Base-by-base conservation (phyloP, 2,329 filamentous ascomycete species). In the Ceratocystiopsis sp. region DNA sequence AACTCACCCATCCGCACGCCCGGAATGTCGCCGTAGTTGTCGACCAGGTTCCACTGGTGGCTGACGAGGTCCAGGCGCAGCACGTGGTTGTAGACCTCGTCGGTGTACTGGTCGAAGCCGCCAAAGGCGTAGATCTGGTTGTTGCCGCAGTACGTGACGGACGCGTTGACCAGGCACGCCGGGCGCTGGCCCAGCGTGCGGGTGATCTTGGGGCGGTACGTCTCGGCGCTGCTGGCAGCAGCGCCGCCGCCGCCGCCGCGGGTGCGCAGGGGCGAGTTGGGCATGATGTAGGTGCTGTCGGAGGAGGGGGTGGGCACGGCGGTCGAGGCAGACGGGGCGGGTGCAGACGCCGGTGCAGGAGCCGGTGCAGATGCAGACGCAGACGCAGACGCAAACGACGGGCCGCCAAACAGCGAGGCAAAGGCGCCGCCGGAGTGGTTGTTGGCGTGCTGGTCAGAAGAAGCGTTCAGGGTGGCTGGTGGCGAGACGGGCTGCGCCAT, bases 81-180 rank as follows among this genome's bases (percentile, higher is more conserved):
- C 37, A 98, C 91, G 64, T 98, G 91, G 57, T 98, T 98, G 64
- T 98, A 98, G 16, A 98, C 84, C 66, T 98, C 91, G 59, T 98
- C 91, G 0, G 91, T 98, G 58, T 94, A 96, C 61, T 96, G 89
- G 57, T 98, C 91, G 56, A 98, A 98, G 16, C 91, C 91, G 37
- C 91, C 91, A 66, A 98, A 98, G 12, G 89, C 91, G 61, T 93
- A 96, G 53, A 98, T 96, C 61, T 91, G 79, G 59, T 96, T 91
- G 63, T 94, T 91, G 46, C 87, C 87, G 55, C 91, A 94, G 60
- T 94, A 95, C n/a, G 91, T 98, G 47, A 96, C 89, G 1, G 91
- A 96, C 42, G 91, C 91, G 67, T 98, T 98, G 52, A 98, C 89
- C 41, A 98, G 71, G 57, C 89, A 96, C 34, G 91, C 87, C 35